Evolutionary conservation across 805 yeast species (phyloP), one percentile per base, ranked within the genome.

Genomic region (Schwanniomyces occidentalis): DNA sequence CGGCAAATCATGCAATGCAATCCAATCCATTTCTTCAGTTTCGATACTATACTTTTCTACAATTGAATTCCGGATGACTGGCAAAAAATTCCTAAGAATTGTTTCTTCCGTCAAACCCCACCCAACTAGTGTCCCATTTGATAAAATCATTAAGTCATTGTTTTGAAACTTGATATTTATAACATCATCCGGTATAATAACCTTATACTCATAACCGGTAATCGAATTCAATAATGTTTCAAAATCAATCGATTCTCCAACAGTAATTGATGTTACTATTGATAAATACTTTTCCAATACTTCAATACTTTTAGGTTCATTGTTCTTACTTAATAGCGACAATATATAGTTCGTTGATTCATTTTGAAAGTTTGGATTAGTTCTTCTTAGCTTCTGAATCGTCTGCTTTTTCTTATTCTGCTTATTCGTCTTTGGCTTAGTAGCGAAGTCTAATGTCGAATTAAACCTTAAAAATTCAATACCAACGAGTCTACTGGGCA

Each of bases 1-100:
- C 10, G 56, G 45, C 40, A 61, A 20, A 22, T 46, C 34, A 36
- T 56, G 49, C 34, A 63, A 53, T 37, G 80, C 85, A 8, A 85
- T 63, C 56, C 65, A 89, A 56, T 90, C 96, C 78, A 89, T 75
- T 49, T 90, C 97, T 53, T 89, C 97, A 24, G 87, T 77, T 49
- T 89, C 96, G 7, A 71, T 62, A 2, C 54, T 61, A 14, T 66
- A 73, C 40, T 53, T 73, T 28, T 56, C 58, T 9, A 41, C 43
- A 3, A 63, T 73, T 2, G 85, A 77, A 0, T 54, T 47, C 29
- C 64, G 54, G 3, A 87, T 58, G 12, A 76, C 40, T 1, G 87
- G 85, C 6, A 80, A 44, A 4, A 84, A 63, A 13, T 70, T 61
- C 4, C 64, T 52, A 16, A 68, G 37, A 3, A 80, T 63, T 6